Base-by-base conservation (phyloP, 2,329 filamentous ascomycete species). In the Apiospora kogelbergensis region DNA sequence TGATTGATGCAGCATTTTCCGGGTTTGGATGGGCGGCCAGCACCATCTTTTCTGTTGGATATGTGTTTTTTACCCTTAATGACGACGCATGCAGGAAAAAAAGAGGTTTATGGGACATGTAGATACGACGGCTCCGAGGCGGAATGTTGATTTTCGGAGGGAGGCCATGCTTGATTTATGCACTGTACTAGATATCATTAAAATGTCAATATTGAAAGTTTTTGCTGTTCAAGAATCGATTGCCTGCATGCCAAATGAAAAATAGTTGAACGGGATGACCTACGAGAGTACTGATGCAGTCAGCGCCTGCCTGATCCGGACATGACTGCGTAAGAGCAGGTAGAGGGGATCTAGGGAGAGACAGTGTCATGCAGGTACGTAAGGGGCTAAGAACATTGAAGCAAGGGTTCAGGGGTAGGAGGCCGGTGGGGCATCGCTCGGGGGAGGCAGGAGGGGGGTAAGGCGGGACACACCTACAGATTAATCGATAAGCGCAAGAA, bases 151-250 rank as follows among this genome's bases (percentile, higher is more conserved):
- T 37, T 30, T 37, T n/a, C 11, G 40, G 40, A 42, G 40, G 17
- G 53, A 60, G 53, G 68, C 24, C 45, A 68, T 6, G 63, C 48
- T 45, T 41, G 66, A 68, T 46, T 69, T 41, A 46, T 71, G 68
- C 70, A 67, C 48, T 68, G 65, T 69, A 72, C 37, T 67, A 67
- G 63, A 69, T 60, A 68, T 71, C 63, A 71, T 60, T 66, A 70
- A 69, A 71, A 71, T 71, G 71, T 69, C 70, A 72, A 72, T 72
- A 70, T 68, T n/a, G 20, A n/a, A 11, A 6, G 3, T n/a, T 33
- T 60, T n/a, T 60, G 53, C 53, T 60, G 6, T 37, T 60, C 30
- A 60, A 37, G 20, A 60, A 33, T 22, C 9, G 15, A 15, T 57
- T 3, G 2, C 9, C 20, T 57, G 15, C 26, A 26, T 30, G 24